Base-by-base conservation (phyloP, 208 protist genomes). In the Blechomonas ayalai region DNA sequence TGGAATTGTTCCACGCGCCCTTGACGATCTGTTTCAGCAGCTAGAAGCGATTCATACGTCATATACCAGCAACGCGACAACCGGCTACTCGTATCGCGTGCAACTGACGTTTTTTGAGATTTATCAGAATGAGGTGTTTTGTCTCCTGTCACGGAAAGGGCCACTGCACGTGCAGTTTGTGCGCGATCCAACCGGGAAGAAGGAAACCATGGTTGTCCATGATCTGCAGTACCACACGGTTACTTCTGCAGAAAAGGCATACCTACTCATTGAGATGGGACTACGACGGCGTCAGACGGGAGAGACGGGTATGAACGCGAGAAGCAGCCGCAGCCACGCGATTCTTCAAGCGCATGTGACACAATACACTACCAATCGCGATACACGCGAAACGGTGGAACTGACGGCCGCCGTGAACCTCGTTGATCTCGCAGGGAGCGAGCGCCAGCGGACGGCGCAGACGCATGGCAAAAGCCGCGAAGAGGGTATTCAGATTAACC, bases 251-350 rank as follows among this genome's bases (percentile, higher is more conserved):
- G 72, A 67, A 5, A 75, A 82, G 18, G 55, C 75, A 34, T 78
- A 81, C 61, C 32, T 40, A 24, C 73, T 92, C 36, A 73, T 98
- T 23, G 82, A 89, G 33, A 54, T 72, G 44, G 95, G 95, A n/a
- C 76, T 72, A 20, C 48, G 66, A 10, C 48, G 75, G 16, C 76
- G 93, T 29, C 85, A 74, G 58, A 81, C 78, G 15, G 94, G 84
- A 12, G 70, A 68, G 41, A 98, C 96, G 2, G 77, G 90, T 10
- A 96, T 96, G 53, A 98, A 98, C 72, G 83, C 88, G 29, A 74
- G 67, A 15, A 97, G 88, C 55, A 93, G 74, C 18, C 73, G 96
- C 19, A 97, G 95, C 1, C 97, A 99, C 76, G 95, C 95, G 12
- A 96, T 99, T 45, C 79, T 98, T 15, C 66, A 91, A 38, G 19